These are phyloP conservation scores for Carallia pectinifolia DNA, from an alignment of 345 rosid genomes.

Conservation along the genomic window DNA sequence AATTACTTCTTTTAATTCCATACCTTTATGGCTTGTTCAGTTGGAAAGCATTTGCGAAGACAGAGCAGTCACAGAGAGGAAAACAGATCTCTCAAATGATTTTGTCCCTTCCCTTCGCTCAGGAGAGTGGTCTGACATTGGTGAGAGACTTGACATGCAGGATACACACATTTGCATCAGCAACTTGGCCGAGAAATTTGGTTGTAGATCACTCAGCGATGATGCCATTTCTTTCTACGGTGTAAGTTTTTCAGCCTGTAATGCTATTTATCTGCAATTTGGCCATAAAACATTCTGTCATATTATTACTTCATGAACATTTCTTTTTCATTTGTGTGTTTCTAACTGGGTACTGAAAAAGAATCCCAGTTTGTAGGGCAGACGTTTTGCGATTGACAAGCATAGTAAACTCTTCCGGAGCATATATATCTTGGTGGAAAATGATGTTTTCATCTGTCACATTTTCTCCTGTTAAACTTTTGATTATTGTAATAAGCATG, in stretches of 20 bases:
- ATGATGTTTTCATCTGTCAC: not conserved
- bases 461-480: not conserved
- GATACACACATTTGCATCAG: constrained; percentile 76
- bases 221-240: constrained; percentile 70
- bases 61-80: constrained; percentile 32
- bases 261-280: not conserved
- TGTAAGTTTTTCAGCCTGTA: constrained; percentile 37
- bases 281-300: not conserved
- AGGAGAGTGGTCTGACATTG: constrained; percentile 82
- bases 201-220: constrained; percentile 27
- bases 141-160: constrained; percentile 65
- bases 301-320: not conserved
- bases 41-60: constrained; percentile 67
- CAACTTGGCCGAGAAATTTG: constrained; percentile 59
- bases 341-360: not conserved
- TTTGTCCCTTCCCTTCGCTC: constrained; percentile 65
- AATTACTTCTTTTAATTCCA: constrained; percentile 2
- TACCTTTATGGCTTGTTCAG: constrained; percentile 32
- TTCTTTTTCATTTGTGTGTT: not conserved
- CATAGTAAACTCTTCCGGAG: not conserved
- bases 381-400: not conserved
- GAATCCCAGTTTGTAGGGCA: not conserved
- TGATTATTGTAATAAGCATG: not conserved
- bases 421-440: not conserved
- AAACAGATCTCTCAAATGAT: constrained; percentile 26